Evolutionary conservation across 169 alveolate genomes (phyloP).

Genomic region (Babesia ovis): DNA sequence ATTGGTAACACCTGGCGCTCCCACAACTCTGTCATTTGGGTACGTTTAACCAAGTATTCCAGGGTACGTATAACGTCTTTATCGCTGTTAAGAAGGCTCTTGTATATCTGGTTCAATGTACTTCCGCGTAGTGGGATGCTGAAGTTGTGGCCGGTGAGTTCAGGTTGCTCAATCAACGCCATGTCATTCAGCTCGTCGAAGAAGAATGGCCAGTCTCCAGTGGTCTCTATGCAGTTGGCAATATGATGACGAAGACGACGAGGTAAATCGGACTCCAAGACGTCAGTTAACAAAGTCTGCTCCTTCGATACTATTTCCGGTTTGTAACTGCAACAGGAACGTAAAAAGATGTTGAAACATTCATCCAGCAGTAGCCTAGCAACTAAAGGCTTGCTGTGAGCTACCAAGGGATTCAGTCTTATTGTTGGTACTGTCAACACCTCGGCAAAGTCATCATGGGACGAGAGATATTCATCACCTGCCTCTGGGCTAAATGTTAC

Average conservation of each 20-base stretch:
- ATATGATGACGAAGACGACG: conserved; percentile 29
- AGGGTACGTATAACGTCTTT: not conserved
- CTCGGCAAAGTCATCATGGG: conserved; percentile 36
- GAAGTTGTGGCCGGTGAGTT: not conserved
- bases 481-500: conserved; percentile 24
- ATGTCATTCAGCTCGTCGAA: conserved; percentile 44
- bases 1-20: conserved; percentile 45
- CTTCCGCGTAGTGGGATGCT: not conserved
- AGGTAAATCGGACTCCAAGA: conserved; percentile 35
- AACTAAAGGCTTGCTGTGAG: conserved; percentile 28
- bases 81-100: not conserved
- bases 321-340: conserved; percentile 20
- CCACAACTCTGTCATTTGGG: conserved; percentile 40
- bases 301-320: not conserved
- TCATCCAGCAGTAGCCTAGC: conserved; percentile 57
- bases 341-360: conserved; percentile 36
- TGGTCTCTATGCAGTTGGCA: conserved; percentile 34
- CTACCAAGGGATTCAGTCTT: conserved; percentile 13
- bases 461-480: conserved; percentile 37
- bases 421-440: conserved; percentile 23
- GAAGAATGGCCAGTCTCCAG: conserved; percentile 57
- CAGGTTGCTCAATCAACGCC: conserved; percentile 14
- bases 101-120: conserved; percentile 1
- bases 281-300: conserved; percentile 19
- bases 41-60: conserved; percentile 19